A percentile compares a stretch with the other conserved stretches of the same genome.
phyloP scores from a whole-genome alignment of 495 filamentous ascomycete genomes.

The Neurospora sp. region DNA sequence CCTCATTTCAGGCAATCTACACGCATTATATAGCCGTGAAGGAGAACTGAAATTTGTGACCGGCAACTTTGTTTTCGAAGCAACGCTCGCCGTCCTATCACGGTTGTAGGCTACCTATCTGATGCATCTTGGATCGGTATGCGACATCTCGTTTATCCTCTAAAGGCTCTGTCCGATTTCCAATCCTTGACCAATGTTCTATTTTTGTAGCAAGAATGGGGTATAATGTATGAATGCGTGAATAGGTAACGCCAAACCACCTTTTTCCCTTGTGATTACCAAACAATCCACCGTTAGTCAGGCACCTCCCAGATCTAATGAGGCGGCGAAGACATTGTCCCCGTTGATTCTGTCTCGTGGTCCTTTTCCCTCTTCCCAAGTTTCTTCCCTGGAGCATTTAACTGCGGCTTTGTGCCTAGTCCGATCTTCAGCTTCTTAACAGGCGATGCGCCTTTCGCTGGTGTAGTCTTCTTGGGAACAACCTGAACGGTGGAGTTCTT shows the following conservation, averaged over 20 bases:
- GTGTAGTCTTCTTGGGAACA: constrained; percentile 31
- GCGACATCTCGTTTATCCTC: not conserved
- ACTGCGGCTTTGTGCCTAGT: constrained; percentile 23
- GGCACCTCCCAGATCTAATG: constrained; percentile 3
- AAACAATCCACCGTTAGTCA: not conserved
- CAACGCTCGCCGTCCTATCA: not conserved
- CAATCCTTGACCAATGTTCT: not conserved
- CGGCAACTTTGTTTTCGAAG: not conserved
- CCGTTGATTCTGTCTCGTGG: constrained; percentile 40
- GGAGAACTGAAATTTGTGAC: not conserved
- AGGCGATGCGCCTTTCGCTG: constrained; percentile 30
- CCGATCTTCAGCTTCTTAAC: constrained; percentile 38
- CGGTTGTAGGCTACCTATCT: not conserved
- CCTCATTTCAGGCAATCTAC: not conserved
- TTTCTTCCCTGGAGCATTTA: constrained; percentile 27
- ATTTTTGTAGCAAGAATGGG: not conserved
- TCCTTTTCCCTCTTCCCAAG: constrained; percentile 33
- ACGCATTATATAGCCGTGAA: not conserved
- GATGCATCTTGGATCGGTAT: not conserved
- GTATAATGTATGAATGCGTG: not conserved
- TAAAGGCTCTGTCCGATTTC: not conserved
- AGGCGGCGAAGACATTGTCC: constrained; percentile 40
- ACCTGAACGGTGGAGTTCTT: constrained; percentile 33
- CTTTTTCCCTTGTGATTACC: not conserved
- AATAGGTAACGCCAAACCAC: not conserved